phyloP scores from a whole-genome alignment of 805 yeast genomes.

The Dipodascopsis uninucleata region DNA sequence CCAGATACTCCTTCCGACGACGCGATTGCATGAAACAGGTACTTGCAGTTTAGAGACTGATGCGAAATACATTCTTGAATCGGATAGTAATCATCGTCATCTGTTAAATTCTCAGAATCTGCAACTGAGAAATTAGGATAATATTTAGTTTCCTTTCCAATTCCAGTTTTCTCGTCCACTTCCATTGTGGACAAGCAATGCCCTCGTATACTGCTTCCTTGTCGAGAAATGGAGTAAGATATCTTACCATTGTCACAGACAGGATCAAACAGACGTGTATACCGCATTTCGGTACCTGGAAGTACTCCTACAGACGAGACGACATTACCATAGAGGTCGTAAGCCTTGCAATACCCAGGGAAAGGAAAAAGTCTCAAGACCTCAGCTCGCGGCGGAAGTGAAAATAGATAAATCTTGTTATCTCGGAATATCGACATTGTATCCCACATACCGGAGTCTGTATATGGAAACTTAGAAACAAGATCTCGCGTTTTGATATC shows the following conservation, averaged over 20 bases:
- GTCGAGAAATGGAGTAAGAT: constrained; percentile 21
- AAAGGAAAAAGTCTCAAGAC: constrained; percentile 16
- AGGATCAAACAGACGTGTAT: constrained; percentile 16
- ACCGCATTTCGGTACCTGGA: constrained; percentile 26
- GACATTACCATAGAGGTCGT: constrained; percentile 22
- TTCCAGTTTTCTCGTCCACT: constrained; percentile 22
- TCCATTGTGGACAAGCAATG: constrained; percentile 20
- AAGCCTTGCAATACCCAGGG: constrained; percentile 25
- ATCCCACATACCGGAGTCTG: constrained; percentile 27
- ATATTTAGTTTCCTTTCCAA: constrained; percentile 19
- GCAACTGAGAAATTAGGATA: constrained; percentile 10
- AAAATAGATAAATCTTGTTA: constrained; percentile 23
- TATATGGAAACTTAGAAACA: constrained; percentile 21
- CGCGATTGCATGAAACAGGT: constrained; percentile 20
- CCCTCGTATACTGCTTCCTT: constrained; percentile 21
- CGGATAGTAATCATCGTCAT: constrained; percentile 14
- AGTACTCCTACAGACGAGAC: constrained; percentile 25
- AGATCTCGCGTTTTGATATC: constrained; percentile 13
- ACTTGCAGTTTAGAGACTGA: constrained; percentile 12
- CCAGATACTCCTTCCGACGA: constrained; percentile 20
- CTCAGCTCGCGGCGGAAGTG: constrained; percentile 19
- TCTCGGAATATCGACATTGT: constrained; percentile 21
- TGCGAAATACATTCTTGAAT: constrained; percentile 21
- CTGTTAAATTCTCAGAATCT: not conserved
- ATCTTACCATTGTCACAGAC: constrained; percentile 21